Base-by-base conservation (phyloP, 805 yeast species). In the Dipodascus geniculatus region DNA sequence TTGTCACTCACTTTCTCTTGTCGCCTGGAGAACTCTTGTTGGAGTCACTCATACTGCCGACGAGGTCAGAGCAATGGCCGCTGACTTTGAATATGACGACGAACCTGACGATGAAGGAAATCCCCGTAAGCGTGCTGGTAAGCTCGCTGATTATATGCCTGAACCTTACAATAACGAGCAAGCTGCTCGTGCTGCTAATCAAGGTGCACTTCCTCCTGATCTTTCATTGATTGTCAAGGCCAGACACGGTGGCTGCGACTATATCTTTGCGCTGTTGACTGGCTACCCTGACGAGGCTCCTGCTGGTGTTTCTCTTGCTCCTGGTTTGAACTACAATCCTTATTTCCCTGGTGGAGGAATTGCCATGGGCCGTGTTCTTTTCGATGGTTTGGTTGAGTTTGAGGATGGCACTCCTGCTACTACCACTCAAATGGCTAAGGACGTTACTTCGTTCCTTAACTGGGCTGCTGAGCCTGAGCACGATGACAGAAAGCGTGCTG, bases 291-390 rank as follows among this genome's bases (percentile, higher is more conserved):
- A 93, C 50, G 98, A 93, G 58, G 86, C 96, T 57, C 99, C 99
- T 63, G 98, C 96, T 28, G 99, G 99, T 78, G 96, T 87, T 57
- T 78, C 71, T 52, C 78, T 93, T 65, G 95, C 98, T 56, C 85
- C 87, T 58, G 99, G 99, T 60, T 73, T 95, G 58, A 93, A 93
- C 83, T 93, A 93, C 77, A 93, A 93, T 81, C 99, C 99, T 68
- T 93, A 93, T 80, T 93, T 93, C 96, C 98, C 99, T 71, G 98
- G 98, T 75, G 98, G 99, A 62, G 80, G 97, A 48, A 91, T 93
- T 77, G 99, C 96, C 63, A 93, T 93, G 99, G 98, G 87, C 69
- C 87, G 99, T 77, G 98, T 91, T 56, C 78, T 93, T 71, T 93
- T 90, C 64, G 99, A 93, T 70, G 99, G 87, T 61, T 79, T 93